These are phyloP conservation scores for Suhomyces kunorum DNA, from an alignment of 1,139 yeast genomes.

Conservation along the genomic window DNA sequence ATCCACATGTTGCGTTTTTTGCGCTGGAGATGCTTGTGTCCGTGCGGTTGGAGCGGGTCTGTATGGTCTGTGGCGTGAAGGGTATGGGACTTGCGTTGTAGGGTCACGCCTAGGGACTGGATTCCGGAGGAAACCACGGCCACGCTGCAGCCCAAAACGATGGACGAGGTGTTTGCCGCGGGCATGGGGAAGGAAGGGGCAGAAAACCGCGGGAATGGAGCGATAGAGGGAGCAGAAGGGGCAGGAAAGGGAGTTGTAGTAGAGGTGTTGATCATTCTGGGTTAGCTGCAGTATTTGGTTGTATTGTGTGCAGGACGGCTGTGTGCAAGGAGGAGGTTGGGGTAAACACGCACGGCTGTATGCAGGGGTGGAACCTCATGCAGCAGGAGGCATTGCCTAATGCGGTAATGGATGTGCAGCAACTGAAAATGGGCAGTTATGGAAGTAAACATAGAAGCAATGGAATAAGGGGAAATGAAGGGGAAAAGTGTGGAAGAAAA, in stretches of 20 bases:
- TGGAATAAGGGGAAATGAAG: too few relatives aligned
- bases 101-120: constrained; percentile 80
- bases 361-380: too few relatives aligned
- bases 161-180: constrained; percentile 20
- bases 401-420: too few relatives aligned
- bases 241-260: constrained; percentile 1
- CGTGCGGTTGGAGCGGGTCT: constrained; percentile 17
- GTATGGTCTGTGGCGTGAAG: constrained; percentile 18
- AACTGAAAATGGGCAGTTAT: too few relatives aligned
- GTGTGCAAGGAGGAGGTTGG: too few relatives aligned
- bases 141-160: constrained; percentile 63
- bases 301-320: background rate
- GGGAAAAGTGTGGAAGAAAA: too few relatives aligned
- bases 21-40: constrained; percentile 32
- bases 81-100: constrained; percentile 79
- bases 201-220: background rate
- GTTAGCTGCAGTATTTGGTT: background rate
- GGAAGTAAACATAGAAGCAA: too few relatives aligned
- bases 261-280: too few relatives aligned
- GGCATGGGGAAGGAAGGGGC: constrained; percentile 2
- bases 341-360: too few relatives aligned
- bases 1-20: constrained; percentile 73
- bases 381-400: too few relatives aligned
- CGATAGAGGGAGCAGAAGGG: background rate
- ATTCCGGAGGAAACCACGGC: constrained; percentile 79